Evolutionary conservation across 129 eudicot species (phyloP).

Genomic region (Helichrysum umbraculigerum): DNA sequence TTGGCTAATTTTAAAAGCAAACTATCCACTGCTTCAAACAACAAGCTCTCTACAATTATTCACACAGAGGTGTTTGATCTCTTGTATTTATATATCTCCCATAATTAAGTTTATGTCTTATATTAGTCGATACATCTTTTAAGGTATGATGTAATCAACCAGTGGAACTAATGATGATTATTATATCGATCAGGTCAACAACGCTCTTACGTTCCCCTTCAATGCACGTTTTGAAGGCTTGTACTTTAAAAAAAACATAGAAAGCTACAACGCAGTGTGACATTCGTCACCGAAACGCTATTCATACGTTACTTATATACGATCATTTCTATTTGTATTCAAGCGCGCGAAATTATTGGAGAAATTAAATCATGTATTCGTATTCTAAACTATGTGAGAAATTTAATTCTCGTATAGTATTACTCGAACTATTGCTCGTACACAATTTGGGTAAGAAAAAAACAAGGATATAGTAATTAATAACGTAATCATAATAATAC

Average conservation of each 20-base stretch:
- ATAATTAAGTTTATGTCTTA: no score
- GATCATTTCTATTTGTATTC: no score
- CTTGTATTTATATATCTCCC: neutral
- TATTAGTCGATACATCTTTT: neutral
- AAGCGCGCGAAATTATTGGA: no score
- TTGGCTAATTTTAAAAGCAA: conserved; percentile 37
- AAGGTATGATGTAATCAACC: neutral
- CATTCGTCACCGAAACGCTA: no score
- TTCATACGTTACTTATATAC: no score
- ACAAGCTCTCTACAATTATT: conserved; percentile 35
- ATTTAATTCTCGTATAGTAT: no score
- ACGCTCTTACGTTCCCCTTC: conserved; percentile 45
- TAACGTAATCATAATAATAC: no score
- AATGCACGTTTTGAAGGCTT: conserved; percentile 59
- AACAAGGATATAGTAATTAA: no score
- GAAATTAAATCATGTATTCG: no score
- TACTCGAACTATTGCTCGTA: no score
- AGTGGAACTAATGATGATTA: neutral
- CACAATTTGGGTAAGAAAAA: no score
- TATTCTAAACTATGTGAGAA: no score
- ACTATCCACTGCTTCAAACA: conserved; percentile 33
- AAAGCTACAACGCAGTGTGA: conserved; percentile 43
- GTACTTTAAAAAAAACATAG: conserved; percentile 56
- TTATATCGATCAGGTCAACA: conserved; percentile 47
- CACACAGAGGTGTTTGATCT: conserved; percentile 50